Percentiles rank a stretch among this genome's conserved stretches.
Evolutionary conservation across 1,284 basidiomycete species (phyloP).

Genomic region (Naganishia sp.): DNA sequence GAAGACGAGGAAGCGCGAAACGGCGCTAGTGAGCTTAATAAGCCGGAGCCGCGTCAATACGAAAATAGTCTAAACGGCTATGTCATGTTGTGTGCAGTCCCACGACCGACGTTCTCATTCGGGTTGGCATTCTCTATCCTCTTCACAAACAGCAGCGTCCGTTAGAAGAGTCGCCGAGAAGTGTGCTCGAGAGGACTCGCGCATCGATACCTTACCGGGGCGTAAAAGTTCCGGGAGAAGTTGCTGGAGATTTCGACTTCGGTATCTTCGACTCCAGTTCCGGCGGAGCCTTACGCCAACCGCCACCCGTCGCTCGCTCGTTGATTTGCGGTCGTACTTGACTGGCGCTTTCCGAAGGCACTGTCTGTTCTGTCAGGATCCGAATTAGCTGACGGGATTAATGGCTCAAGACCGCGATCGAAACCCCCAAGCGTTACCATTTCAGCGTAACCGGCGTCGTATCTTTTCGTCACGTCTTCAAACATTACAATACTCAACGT

Average conservation of each 20-base stretch:
- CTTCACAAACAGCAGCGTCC: neutral
- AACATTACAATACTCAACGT: slow-evolving; percentile 20
- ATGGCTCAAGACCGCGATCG: neutral
- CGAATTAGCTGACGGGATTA: neutral
- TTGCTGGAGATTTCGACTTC: slow-evolving; percentile 1
- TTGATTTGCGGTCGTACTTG: neutral
- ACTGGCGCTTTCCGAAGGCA: neutral
- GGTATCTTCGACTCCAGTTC: neutral
- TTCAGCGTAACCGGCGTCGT: neutral
- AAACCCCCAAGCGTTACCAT: neutral
- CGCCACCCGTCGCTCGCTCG: slow-evolving; percentile 12
- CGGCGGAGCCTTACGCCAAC: slow-evolving; percentile 15
- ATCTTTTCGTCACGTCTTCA: neutral
- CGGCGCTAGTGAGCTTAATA: slow-evolving; percentile 4
- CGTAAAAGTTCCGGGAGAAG: neutral
- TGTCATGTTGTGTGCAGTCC: slow-evolving; percentile 8
- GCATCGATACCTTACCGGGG: neutral
- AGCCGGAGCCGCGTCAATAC: slow-evolving; percentile 7
- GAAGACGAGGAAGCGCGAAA: neutral
- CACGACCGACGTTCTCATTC: neutral
- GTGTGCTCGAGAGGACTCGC: slow-evolving; percentile 1
- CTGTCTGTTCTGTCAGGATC: too few species aligned
- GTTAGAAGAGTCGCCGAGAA: slow-evolving; percentile 2
- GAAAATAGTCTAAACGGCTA: slow-evolving; percentile 23
- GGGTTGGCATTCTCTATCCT: too few species aligned